Base-by-base conservation (phyloP, 805 yeast species). In the Candida mattraensis region DNA sequence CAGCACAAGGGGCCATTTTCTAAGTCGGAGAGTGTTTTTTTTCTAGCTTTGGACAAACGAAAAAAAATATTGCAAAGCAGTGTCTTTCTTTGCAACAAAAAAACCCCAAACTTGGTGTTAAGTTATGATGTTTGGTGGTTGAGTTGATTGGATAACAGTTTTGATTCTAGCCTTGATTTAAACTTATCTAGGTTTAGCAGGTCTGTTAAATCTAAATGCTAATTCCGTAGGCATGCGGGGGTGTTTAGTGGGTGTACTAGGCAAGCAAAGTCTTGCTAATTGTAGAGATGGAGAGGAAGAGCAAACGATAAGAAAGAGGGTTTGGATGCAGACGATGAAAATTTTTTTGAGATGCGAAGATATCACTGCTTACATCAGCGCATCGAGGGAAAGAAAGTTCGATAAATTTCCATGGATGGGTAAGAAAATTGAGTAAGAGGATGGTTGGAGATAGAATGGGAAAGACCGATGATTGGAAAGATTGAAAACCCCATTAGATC, bases 111-210 rank as follows among this genome's bases (percentile, higher is more conserved):
- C 34, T 20, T 11, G 11, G n/a, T n/a, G 11, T 20, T 20, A 7
- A 20, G 23, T 8, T 20, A 11, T 11, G 7, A 20, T 5, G 15
- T 23, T 14, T 25, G 18, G 10, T 15, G 18, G 25, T 16, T 18
- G 15, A 13, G 35, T 39, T n/a, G n/a, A n/a, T n/a, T n/a, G n/a
- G n/a, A n/a, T n/a, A n/a, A n/a, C n/a, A n/a, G n/a, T n/a, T n/a
- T n/a, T n/a, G n/a, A n/a, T n/a, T n/a, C n/a, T n/a, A n/a, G n/a
- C n/a, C n/a, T n/a, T n/a, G n/a, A n/a, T n/a, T n/a, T n/a, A n/a
- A 42, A 46, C 45, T 58, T 58, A 58, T 58, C 63, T 51, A 38
- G 63, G 60, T 55, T 52, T 56, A 35, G 61, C 57, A 37, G 59
- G 61, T 42, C 46, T 55, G 52, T 55, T 56, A 50, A 46, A 55